Evolutionary conservation across 352 stramenopile species (phyloP), one percentile per base, ranked within the genome.

Genomic region (Globisporangium parvum): DNA sequence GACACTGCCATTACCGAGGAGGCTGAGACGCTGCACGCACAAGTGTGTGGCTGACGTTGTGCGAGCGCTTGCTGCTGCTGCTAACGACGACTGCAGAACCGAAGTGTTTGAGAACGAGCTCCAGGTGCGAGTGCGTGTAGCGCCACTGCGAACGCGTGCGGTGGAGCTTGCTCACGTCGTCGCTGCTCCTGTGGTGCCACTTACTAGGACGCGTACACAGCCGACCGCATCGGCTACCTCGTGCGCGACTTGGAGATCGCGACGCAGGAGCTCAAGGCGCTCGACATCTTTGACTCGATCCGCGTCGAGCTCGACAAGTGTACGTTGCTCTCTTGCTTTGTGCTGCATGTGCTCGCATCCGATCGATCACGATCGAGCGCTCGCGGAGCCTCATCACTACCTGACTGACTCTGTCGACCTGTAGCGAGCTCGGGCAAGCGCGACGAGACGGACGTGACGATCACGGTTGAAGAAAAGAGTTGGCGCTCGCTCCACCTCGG

Each of bases 81-180:
- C 26, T 17, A 66, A 51, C 26, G 31, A 35, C 47, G 24, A 3
- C 31, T 15, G 21, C 57, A 95, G 85, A 54, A 70, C 83, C 12
- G 64, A 91, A 49, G 78, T 95, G 57, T 93, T 95, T 63, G 85
- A 95, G 54, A 87, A 90, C 46, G 83, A 95, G 51, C 71, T 95
- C 0, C 83, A 95, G 74, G 80, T 87, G 37, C 42, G 51, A 46
- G 50, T 9, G 9, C 2, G 20, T n/a, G n/a, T n/a, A 39, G 31
- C 33, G 18, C 18, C 33, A 6, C 1, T 23, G 17, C n/a, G 15
- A 20, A n/a, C 35, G n/a, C n/a, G 23, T 28, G 6, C 14, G 24
- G 11, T 2, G 12, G 33, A 11, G 8, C 46, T 14, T 20, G 18
- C 23, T 51, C 14, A 39, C 21, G n/a, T n/a, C 6, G 14, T 8